phyloP scores from a whole-genome alignment of 2,329 filamentous ascomycete genomes.

The Aureobasidium subglaciale region DNA sequence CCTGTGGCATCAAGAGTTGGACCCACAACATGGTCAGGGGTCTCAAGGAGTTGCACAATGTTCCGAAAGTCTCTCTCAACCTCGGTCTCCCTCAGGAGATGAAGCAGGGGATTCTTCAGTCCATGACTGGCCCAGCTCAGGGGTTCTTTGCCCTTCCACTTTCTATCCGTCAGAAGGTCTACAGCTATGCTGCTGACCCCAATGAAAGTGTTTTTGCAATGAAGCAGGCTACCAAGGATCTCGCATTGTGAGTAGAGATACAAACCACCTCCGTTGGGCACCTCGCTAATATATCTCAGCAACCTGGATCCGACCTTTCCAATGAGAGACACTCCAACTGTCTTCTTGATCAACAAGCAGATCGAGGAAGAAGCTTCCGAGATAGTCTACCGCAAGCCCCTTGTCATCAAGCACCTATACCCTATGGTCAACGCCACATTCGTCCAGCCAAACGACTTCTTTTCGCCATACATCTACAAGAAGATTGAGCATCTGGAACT shows the following conservation, averaged over 20 bases:
- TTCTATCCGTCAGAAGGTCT: slow-evolving; percentile 25
- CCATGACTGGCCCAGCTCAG: slow-evolving; percentile 20
- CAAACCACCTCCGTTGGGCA: neutral
- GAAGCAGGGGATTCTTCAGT: slow-evolving; percentile 20
- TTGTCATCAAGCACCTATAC: slow-evolving; percentile 21
- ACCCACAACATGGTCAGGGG: slow-evolving; percentile 17
- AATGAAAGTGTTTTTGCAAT: slow-evolving; percentile 16
- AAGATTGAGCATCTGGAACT: slow-evolving; percentile 21
- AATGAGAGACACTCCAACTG: slow-evolving; percentile 23
- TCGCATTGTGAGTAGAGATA: neutral
- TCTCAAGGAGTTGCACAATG: slow-evolving; percentile 19
- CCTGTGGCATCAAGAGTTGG: slow-evolving; percentile 26
- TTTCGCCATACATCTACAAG: slow-evolving; percentile 20
- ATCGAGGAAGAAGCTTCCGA: slow-evolving; percentile 26
- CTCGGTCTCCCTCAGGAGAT: slow-evolving; percentile 20
- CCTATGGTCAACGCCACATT: slow-evolving; percentile 18
- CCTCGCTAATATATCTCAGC: neutral
- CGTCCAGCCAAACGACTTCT: slow-evolving; percentile 19
- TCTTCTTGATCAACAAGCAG: slow-evolving; percentile 31
- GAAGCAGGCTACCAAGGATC: neutral
- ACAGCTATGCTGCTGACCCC: slow-evolving; percentile 21
- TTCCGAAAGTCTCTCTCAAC: slow-evolving; percentile 21
- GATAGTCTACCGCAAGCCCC: slow-evolving; percentile 25
- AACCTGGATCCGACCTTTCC: neutral
- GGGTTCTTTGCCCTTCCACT: slow-evolving; percentile 23